Conservation (phyloP, 495 filamentous ascomycete species). For the Penicillium mononematosum region DNA sequence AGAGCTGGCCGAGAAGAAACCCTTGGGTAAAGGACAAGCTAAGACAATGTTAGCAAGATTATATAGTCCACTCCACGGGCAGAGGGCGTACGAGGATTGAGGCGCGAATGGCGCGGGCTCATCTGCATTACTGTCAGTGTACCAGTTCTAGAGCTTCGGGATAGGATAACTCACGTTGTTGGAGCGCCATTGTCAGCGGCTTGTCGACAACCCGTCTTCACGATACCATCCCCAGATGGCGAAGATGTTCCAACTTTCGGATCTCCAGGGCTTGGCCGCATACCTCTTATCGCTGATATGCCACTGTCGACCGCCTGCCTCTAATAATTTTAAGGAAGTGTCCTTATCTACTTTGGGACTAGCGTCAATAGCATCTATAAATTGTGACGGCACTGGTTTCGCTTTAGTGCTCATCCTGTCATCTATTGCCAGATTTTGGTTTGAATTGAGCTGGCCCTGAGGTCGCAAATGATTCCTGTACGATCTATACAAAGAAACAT, state of each 20-base stretch:
- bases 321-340: not conserved
- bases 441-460: no score
- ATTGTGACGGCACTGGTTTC: not conserved
- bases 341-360: not conserved
- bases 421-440: no score
- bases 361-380: conserved; percentile 1
- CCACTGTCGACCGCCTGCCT: not conserved
- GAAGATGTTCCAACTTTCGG: conserved; percentile 20
- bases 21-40: conserved; percentile 56
- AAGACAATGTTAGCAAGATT: conserved; percentile 14
- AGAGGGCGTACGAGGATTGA: conserved; percentile 49
- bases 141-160: not conserved
- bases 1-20: conserved; percentile 89
- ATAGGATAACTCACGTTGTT: conserved; percentile 30
- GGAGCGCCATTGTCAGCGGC: conserved; percentile 40
- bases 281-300: conserved; percentile 22
- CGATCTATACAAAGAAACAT: no score
- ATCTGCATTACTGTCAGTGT: conserved; percentile 27
- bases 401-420: no score
- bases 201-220: conserved; percentile 27
- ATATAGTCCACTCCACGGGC: conserved; percentile 18
- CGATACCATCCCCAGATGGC: conserved; percentile 27
- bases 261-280: conserved; percentile 17
- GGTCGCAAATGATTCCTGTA: no score
- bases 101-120: conserved; percentile 36